These are phyloP conservation scores for Escallonia herrerae DNA, from an alignment of 129 eudicot genomes.

Conservation along the genomic window DNA sequence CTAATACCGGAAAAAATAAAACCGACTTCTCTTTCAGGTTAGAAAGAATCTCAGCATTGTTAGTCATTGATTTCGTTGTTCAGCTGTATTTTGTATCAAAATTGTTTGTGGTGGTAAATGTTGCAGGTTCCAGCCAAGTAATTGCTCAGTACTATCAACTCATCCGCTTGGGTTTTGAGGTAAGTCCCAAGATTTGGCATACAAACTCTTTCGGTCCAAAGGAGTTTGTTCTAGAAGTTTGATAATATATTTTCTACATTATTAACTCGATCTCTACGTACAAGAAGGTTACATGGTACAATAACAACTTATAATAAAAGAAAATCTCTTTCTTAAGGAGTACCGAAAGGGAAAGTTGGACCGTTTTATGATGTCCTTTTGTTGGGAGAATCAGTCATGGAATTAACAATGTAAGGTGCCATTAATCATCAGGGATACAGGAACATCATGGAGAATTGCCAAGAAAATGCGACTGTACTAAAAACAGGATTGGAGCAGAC, in stretches of 20 bases:
- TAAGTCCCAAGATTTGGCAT: slow-evolving; percentile 13
- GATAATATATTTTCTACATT: background rate
- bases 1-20: too few relatives aligned
- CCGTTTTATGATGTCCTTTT: background rate
- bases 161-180: slow-evolving; percentile 84
- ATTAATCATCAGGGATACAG: slow-evolving; percentile 55
- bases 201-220: background rate
- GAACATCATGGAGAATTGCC: slow-evolving; percentile 71
- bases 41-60: too few relatives aligned
- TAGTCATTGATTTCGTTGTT: too few relatives aligned
- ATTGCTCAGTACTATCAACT: slow-evolving; percentile 89
- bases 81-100: too few relatives aligned
- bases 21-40: too few relatives aligned
- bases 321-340: too few relatives aligned
- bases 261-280: background rate
- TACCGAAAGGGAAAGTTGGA: too few relatives aligned
- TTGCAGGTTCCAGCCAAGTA: slow-evolving; percentile 78
- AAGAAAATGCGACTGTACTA: slow-evolving; percentile 54
- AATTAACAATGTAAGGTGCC: background rate
- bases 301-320: too few relatives aligned
- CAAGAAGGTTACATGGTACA: too few relatives aligned
- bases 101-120: too few relatives aligned
- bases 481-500: slow-evolving; percentile 57
- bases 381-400: background rate
- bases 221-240: too few relatives aligned